Base-by-base conservation (phyloP, 2,329 filamentous ascomycete genomes). In the Pestalotiopsis sp. region DNA sequence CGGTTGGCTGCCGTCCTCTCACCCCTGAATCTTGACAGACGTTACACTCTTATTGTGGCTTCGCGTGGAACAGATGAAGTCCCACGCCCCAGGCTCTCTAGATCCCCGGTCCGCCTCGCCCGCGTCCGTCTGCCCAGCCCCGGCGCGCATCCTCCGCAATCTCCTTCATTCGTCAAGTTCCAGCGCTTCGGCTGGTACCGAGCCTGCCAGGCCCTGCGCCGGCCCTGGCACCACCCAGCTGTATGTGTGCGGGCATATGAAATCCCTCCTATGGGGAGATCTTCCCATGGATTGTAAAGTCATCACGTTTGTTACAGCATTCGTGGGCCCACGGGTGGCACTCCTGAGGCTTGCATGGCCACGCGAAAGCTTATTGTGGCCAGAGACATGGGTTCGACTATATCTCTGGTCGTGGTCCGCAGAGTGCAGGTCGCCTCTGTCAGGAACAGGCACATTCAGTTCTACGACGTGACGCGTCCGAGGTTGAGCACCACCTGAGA, bases 251-350 rank as follows among this genome's bases (percentile, higher is more conserved):
- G 64, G 64, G 27, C 14, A 61, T 59, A 36, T 23, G 57, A 67
- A 67, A 62, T 67, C 59, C 66, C 66, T 67, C 66, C 66, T 67
- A 67, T 67, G 57, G 59, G 64, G 64, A 41, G 52, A 39, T 66
- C 36, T 27, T 45, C 56, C 57, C 61, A 60, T 25, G 41, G 64
- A 4, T 36, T 66, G 57, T 27, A 25, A 60, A 61, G 38, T 66
- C 45, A 66, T 57, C 25, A 39, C 13, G 25, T n/a, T n/a, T n/a
- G n/a, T n/a, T n/a, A n/a, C n/a, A n/a, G 20, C 45, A 1, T n/a
- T 20, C 17, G 20, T 11, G n/a, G 17, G n/a, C 39, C 39, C 23
- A 38, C 45, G 3, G 5, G 36, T 36, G 13, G 17, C 20, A 23
- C 38, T 63, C 36, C 31, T 39, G 60, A 63, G 27, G 60, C 20